phyloP scores from a whole-genome alignment of 176 grass and related monocot genomes.

The Microstegium vimineum region DNA sequence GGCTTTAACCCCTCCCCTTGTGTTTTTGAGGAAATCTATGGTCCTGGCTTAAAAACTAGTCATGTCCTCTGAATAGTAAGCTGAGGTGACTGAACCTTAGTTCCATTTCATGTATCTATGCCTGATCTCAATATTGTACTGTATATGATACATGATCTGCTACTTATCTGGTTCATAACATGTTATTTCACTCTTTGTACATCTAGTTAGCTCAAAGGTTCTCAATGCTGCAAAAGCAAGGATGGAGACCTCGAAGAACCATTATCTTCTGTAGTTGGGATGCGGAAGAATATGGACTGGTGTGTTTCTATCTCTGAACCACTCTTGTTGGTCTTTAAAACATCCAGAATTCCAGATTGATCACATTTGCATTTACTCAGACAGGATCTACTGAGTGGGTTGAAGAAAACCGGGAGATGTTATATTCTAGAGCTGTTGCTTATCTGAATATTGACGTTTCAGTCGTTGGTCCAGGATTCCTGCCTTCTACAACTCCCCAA shows the following conservation, averaged over 20 bases:
- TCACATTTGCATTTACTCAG: conserved; percentile 35
- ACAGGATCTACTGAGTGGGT: conserved; percentile 98
- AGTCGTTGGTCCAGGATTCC: conserved; percentile 49
- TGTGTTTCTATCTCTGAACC: not conserved
- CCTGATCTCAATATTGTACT: not conserved
- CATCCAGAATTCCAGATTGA: not conserved
- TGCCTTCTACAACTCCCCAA: conserved; percentile 61
- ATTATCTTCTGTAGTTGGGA: conserved; percentile 97
- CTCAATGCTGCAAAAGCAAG: conserved; percentile 70
- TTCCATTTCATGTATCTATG: not conserved
- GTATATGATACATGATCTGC: not conserved
- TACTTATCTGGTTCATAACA: not conserved
- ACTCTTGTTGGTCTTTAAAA: not conserved
- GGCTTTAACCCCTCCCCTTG: no score
- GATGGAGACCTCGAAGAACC: conserved; percentile 81
- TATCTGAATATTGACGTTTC: conserved; percentile 80
- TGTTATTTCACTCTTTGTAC: not conserved
- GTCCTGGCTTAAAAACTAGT: no score
- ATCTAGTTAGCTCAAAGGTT: conserved; percentile 77
- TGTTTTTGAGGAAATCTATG: no score
- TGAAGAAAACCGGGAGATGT: conserved; percentile 79
- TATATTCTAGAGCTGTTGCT: conserved; percentile 64
- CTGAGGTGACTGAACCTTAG: not conserved
- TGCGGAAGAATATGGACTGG: conserved; percentile 87
- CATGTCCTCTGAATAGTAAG: not conserved